Conservation (phyloP, 768 basidiomycete genomes). For the Collybia nuda region DNA sequence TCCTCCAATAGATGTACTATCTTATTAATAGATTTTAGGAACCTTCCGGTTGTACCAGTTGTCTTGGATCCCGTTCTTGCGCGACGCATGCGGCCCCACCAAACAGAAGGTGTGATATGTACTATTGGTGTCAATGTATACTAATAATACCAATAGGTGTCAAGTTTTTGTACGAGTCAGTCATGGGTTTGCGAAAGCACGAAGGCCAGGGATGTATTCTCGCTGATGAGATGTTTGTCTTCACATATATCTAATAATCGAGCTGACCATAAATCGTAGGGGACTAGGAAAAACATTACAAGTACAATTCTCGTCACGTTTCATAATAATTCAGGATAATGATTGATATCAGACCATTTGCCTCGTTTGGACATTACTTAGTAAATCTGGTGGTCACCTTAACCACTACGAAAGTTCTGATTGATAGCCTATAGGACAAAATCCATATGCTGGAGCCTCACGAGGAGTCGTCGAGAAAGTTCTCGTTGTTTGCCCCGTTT, state of each 20-base stretch:
- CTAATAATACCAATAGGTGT: slow-evolving; percentile 44
- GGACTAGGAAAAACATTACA: slow-evolving; percentile 97
- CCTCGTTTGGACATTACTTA: slow-evolving; percentile 90
- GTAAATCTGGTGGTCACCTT: slow-evolving; percentile 40
- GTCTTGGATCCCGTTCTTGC: slow-evolving; percentile 89
- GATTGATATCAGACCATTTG: slow-evolving; percentile 67
- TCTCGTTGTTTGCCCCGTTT: slow-evolving; percentile 92
- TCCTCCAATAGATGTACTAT: neutral
- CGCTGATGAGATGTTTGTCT: slow-evolving; percentile 87
- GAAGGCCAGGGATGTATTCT: slow-evolving; percentile 94
- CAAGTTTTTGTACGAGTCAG: slow-evolving; percentile 91
- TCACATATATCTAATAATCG: slow-evolving; percentile 5
- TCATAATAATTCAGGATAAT: neutral
- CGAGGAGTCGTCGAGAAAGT: slow-evolving; percentile 71
- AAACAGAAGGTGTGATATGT: slow-evolving; percentile 66
- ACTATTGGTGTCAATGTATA: neutral
- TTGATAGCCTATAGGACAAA: slow-evolving; percentile 61
- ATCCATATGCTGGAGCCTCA: slow-evolving; percentile 59
- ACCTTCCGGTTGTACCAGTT: slow-evolving; percentile 68
- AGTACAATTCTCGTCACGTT: slow-evolving; percentile 28
- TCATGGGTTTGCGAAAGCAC: slow-evolving; percentile 91
- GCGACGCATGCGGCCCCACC: slow-evolving; percentile 80
- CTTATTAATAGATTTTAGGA: slow-evolving; percentile 35
- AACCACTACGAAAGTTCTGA: neutral
- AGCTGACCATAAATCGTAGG: slow-evolving; percentile 38